These are phyloP conservation scores for Cyclanthera cordifolia DNA, from an alignment of 306 rosid species.

Conservation along the genomic window DNA sequence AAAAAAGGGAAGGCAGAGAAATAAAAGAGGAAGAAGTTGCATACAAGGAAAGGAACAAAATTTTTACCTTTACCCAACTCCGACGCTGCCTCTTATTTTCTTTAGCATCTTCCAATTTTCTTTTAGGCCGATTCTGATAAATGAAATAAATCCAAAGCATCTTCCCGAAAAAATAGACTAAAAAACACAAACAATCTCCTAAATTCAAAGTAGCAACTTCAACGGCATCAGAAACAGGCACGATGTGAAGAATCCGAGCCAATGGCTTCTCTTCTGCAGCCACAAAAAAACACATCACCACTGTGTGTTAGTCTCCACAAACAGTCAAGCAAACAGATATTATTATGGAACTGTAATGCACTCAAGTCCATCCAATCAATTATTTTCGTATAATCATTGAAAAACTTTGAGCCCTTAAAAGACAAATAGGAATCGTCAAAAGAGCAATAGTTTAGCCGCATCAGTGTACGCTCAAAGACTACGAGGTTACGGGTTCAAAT, in stretches of 20 bases:
- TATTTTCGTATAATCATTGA: background rate
- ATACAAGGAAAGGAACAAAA: constrained; percentile 37
- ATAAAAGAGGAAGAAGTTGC: constrained; percentile 3
- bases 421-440: background rate
- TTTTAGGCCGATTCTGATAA: constrained; percentile 13
- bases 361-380: background rate
- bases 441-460: too few species aligned
- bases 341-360: background rate
- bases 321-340: background rate
- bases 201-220: constrained; percentile 22
- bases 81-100: constrained; percentile 22
- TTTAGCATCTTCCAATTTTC: constrained; percentile 3
- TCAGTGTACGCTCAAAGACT: too few species aligned
- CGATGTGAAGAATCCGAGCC: constrained; percentile 17
- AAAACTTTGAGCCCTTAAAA: background rate
- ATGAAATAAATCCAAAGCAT: constrained; percentile 14
- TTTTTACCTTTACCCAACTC: constrained; percentile 34
- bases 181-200: constrained; percentile 25
- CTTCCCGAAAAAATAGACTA: background rate
- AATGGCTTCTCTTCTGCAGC: constrained; percentile 30
- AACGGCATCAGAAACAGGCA: constrained; percentile 25
- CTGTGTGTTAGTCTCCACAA: background rate
- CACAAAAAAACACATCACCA: background rate
- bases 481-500: too few species aligned
- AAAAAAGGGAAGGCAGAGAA: constrained; percentile 1